A percentile compares a stretch with the other conserved stretches of the same genome.
These are phyloP conservation scores for Beta lomatogona DNA, from an alignment of 179 eudicot species.

Conservation along the genomic window DNA sequence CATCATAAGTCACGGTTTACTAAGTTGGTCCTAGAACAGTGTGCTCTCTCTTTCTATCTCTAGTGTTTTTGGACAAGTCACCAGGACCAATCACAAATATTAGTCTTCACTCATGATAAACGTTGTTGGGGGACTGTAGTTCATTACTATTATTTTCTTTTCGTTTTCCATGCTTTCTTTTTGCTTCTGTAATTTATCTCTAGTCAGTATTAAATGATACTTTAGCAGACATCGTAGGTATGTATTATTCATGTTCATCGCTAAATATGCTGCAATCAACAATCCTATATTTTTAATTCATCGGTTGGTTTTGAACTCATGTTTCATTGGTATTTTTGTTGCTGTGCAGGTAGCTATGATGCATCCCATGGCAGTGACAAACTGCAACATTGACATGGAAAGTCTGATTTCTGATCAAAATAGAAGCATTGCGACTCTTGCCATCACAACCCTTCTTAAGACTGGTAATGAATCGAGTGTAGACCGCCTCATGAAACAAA, in stretches of 20 bases:
- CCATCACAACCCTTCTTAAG: conserved; percentile 91
- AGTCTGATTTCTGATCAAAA: conserved; percentile 98
- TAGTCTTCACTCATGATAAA: not conserved
- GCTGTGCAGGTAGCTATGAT: conserved; percentile 87
- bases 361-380: conserved; percentile 96
- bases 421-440: conserved; percentile 99
- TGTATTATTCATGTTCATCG: not conserved
- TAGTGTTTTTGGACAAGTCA: not conserved
- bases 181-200: not conserved
- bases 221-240: not conserved
- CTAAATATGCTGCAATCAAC: not conserved
- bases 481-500: conserved; percentile 98
- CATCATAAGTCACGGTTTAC: not conserved
- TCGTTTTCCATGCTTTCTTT: not conserved
- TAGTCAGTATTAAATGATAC: not conserved
- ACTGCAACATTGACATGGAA: conserved; percentile 99
- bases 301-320: conserved; percentile 5
- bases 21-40: not conserved
- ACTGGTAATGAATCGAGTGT: conserved; percentile 98
- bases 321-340: not conserved
- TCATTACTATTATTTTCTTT: not conserved
- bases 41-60: not conserved
- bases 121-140: not conserved
- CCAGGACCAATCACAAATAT: not conserved
- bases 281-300: too few relatives aligned